Conservation (phyloP, 2,329 filamentous ascomycete genomes). For the Fusarium foetens region DNA sequence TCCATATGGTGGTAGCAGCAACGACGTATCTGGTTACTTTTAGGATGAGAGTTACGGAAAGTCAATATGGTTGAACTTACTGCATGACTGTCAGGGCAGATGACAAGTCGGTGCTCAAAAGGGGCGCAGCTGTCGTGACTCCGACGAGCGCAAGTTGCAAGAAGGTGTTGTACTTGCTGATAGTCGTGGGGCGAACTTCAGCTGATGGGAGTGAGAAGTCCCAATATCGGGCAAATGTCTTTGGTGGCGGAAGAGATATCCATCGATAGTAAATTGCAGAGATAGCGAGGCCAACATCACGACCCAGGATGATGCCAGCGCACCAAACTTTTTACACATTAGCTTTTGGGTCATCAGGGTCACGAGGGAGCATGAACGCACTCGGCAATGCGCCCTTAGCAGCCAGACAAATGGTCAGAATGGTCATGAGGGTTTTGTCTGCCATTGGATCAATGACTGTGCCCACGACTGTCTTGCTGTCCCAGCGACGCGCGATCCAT, state of each 20-base stretch:
- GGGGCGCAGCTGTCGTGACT: slow-evolving; percentile 81
- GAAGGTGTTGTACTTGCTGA: slow-evolving; percentile 94
- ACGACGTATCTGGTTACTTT: slow-evolving; percentile 76
- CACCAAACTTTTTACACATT: slow-evolving; percentile 74
- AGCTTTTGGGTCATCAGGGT: neutral
- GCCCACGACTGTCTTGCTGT: slow-evolving; percentile 91
- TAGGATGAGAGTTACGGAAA: neutral
- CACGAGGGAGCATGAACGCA: slow-evolving; percentile 55
- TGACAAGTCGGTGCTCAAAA: slow-evolving; percentile 70
- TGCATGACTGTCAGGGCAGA: slow-evolving; percentile 69
- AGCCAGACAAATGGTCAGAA: slow-evolving; percentile 86
- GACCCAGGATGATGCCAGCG: slow-evolving; percentile 87
- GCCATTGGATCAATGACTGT: slow-evolving; percentile 97
- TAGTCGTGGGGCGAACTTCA: slow-evolving; percentile 83
- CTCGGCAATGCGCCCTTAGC: slow-evolving; percentile 83
- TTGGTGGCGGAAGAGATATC: slow-evolving; percentile 91
- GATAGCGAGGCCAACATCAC: slow-evolving; percentile 84
- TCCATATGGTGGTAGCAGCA: slow-evolving; percentile 90
- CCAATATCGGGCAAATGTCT: slow-evolving; percentile 94
- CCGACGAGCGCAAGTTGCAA: slow-evolving; percentile 89
- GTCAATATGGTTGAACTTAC: slow-evolving; percentile 57
- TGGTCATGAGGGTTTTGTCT: slow-evolving; percentile 95
- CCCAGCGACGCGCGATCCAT: slow-evolving; percentile 89
- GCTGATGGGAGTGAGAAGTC: slow-evolving; percentile 93
- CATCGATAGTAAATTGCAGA: slow-evolving; percentile 95